A percentile compares a stretch with the other conserved stretches of the same genome.
These are phyloP conservation scores for Neurospora discreta DNA, from an alignment of 495 filamentous ascomycete genomes.

Conservation along the genomic window DNA sequence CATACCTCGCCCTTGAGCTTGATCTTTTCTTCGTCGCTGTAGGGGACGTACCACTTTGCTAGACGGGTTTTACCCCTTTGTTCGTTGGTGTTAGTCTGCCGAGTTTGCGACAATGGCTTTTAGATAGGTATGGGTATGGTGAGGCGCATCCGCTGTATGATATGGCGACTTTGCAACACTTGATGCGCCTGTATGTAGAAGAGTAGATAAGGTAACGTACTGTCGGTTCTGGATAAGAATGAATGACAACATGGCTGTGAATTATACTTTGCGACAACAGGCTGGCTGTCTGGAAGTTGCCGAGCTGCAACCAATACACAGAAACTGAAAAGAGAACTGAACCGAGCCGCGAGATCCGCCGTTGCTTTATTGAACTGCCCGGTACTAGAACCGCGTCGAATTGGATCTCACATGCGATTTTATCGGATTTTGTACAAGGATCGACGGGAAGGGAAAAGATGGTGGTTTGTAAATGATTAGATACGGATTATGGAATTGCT, in stretches of 20 bases:
- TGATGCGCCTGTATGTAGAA: slow-evolving; percentile 75
- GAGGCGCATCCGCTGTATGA: slow-evolving; percentile 18
- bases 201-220: slow-evolving; percentile 32
- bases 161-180: slow-evolving; percentile 90
- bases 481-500: neutral
- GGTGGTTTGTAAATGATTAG: neutral
- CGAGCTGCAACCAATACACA: neutral
- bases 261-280: slow-evolving; percentile 1
- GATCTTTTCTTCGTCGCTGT: slow-evolving; percentile 94
- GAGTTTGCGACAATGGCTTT: no score
- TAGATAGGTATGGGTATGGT: no score
- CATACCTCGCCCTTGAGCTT: slow-evolving; percentile 81
- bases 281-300: neutral
- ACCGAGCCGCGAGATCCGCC: neutral
- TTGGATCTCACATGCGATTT: neutral
- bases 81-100: neutral
- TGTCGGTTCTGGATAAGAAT: slow-evolving; percentile 96
- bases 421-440: neutral
- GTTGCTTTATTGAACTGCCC: neutral
- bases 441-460: neutral
- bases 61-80: slow-evolving; percentile 92
- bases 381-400: neutral
- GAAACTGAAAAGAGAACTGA: neutral
- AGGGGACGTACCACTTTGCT: slow-evolving; percentile 97
- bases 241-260: slow-evolving; percentile 61